A percentile compares a stretch with the other conserved stretches of the same genome.
These are phyloP conservation scores for Phaeodactylum tricornutum DNA, from an alignment of 108 stramenopile species.

Conservation along the genomic window DNA sequence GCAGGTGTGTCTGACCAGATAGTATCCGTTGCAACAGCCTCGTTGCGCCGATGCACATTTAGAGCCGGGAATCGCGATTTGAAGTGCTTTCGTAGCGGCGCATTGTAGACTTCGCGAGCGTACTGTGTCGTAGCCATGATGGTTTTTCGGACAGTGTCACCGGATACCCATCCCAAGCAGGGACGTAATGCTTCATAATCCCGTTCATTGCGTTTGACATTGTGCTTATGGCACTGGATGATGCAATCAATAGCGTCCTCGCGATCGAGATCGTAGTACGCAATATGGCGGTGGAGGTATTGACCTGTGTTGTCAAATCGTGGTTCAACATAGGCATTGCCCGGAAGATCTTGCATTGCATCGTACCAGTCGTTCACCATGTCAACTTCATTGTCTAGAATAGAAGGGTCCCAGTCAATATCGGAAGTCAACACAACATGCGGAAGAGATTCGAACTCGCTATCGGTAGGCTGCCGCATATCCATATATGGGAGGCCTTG, in stretches of 20 bases:
- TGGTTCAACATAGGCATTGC: no score
- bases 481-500: constrained; percentile 3
- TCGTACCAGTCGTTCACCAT: no score
- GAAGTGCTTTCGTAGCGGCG: not conserved
- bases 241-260: no score
- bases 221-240: no score
- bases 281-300: no score
- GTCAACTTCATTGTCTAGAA: constrained; percentile 7
- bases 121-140: constrained; percentile 1
- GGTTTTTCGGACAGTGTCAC: constrained; percentile 1
- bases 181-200: constrained; percentile 4
- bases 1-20: constrained; percentile 17
- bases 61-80: constrained; percentile 9
- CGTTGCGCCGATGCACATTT: constrained; percentile 12
- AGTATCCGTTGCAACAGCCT: constrained; percentile 18
- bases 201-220: no score
- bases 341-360: no score
- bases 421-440: constrained; percentile 8
- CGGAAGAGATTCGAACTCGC: constrained; percentile 1
- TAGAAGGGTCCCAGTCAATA: constrained; percentile 15
- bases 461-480: not conserved
- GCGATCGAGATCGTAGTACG: no score
- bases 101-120: not conserved
- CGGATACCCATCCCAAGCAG: constrained; percentile 9
- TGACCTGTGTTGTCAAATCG: no score